phyloP scores from a whole-genome alignment of 495 filamentous ascomycete species.

The Copromyces sp. region DNA sequence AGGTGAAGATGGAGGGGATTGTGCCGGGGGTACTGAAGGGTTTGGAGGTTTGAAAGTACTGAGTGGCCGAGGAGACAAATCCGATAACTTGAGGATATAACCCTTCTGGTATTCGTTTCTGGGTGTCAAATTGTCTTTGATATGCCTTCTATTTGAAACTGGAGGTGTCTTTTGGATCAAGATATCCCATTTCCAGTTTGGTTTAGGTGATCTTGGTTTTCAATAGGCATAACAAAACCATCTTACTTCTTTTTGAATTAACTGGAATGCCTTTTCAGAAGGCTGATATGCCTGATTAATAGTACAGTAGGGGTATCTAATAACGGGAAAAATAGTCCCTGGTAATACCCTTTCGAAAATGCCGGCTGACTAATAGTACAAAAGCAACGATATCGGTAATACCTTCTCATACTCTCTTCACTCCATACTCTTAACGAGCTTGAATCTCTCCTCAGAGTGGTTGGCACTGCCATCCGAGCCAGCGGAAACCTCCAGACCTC shows the following conservation, averaged over 20 bases:
- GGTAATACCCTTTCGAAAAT: not conserved
- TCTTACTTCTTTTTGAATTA: not conserved
- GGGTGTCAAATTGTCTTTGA: not conserved
- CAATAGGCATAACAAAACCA: not conserved
- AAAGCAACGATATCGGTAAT: not conserved
- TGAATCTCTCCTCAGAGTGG: not conserved
- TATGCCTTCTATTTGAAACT: not conserved
- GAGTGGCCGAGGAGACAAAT: not conserved
- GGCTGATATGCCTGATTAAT: not conserved
- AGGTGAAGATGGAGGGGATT: slow-evolving; percentile 37
- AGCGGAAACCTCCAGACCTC: not conserved
- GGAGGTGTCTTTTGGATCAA: not conserved
- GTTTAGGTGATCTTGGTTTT: not conserved
- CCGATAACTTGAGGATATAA: not conserved
- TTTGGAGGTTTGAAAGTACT: not conserved
- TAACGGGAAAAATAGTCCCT: not conserved
- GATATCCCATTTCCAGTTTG: not conserved
- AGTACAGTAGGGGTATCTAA: not conserved
- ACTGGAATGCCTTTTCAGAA: not conserved
- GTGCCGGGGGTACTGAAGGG: slow-evolving; percentile 15
- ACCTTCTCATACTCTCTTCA: not conserved
- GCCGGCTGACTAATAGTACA: not conserved
- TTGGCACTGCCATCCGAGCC: not conserved
- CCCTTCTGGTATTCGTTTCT: no score
- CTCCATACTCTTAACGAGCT: not conserved